A percentile compares a stretch with the other conserved stretches of the same genome.
Conservation (phyloP, 805 yeast species). For the Candida pseudofarinosa region DNA sequence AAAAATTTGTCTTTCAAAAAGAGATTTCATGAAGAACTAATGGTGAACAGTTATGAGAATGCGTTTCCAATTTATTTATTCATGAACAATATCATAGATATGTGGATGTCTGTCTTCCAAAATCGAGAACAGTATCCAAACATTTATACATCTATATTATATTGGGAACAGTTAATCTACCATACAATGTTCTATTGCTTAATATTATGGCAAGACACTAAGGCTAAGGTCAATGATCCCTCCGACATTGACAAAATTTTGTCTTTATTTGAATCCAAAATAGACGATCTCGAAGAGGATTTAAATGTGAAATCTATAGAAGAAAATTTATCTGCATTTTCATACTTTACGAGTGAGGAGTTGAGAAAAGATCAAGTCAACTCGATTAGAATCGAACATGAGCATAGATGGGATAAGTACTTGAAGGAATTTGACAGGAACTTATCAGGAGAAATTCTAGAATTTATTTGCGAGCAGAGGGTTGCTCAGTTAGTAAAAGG, state of each 20-base stretch:
- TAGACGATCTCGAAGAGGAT: constrained; percentile 25
- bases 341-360: constrained; percentile 38
- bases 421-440: constrained; percentile 46
- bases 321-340: constrained; percentile 43
- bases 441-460: constrained; percentile 54
- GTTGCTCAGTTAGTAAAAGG: constrained; percentile 70
- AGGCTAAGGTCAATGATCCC: constrained; percentile 39
- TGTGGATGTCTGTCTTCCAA: constrained; percentile 35
- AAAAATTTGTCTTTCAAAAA: constrained; percentile 60
- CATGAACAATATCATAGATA: constrained; percentile 28
- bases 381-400: constrained; percentile 33
- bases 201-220: constrained; percentile 62
- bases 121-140: constrained; percentile 28
- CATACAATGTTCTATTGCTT: constrained; percentile 54
- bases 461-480: constrained; percentile 73
- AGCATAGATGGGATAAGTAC: constrained; percentile 41
- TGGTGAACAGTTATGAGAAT: constrained; percentile 51
- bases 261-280: constrained; percentile 36
- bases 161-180: constrained; percentile 54
- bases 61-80: constrained; percentile 48
- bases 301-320: constrained; percentile 29
- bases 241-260: constrained; percentile 52
- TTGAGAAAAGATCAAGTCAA: constrained; percentile 54
- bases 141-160: constrained; percentile 38
- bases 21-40: constrained; percentile 57